phyloP scores from a whole-genome alignment of 768 basidiomycete genomes.

The Psilocybe cubensis region DNA sequence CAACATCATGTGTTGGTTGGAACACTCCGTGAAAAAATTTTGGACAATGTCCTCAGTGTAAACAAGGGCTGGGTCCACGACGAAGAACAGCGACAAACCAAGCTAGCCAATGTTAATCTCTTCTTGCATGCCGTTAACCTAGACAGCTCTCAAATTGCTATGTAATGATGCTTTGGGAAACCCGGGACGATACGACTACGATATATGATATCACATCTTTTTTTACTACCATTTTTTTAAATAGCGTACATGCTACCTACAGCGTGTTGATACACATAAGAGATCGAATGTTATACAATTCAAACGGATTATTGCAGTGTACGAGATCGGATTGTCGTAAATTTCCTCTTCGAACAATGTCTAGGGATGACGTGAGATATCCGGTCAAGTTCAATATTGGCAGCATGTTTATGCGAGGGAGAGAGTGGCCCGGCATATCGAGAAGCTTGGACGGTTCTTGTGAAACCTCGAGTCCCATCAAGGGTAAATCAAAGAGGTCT shows the following conservation, averaged over 20 bases:
- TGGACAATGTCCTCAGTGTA: slow-evolving; percentile 84
- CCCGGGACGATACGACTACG: slow-evolving; percentile 14
- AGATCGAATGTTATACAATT: slow-evolving; percentile 18
- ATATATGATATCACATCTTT: slow-evolving; percentile 19
- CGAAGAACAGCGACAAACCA: slow-evolving; percentile 75
- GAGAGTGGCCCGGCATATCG: slow-evolving; percentile 55
- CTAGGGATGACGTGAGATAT: slow-evolving; percentile 37
- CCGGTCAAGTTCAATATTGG: slow-evolving; percentile 77
- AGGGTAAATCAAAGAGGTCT: slow-evolving; percentile 66
- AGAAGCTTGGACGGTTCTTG: slow-evolving; percentile 41
- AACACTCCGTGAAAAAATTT: slow-evolving; percentile 87
- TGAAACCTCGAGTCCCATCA: slow-evolving; percentile 54
- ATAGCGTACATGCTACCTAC: slow-evolving; percentile 12
- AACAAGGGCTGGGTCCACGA: slow-evolving; percentile 74
- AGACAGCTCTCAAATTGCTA: slow-evolving; percentile 70
- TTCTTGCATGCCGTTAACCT: slow-evolving; percentile 80
- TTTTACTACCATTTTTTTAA: slow-evolving; percentile 12
- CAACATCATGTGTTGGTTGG: slow-evolving; percentile 91
- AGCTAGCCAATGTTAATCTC: slow-evolving; percentile 91
- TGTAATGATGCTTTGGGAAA: slow-evolving; percentile 38
- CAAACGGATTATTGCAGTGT: slow-evolving; percentile 26
- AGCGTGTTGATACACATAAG: slow-evolving; percentile 20
- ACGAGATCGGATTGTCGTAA: slow-evolving; percentile 36
- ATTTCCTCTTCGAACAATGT: slow-evolving; percentile 34
- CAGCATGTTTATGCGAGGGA: slow-evolving; percentile 57